phyloP scores from a whole-genome alignment of 768 basidiomycete genomes.

The Termitomyces sp. region DNA sequence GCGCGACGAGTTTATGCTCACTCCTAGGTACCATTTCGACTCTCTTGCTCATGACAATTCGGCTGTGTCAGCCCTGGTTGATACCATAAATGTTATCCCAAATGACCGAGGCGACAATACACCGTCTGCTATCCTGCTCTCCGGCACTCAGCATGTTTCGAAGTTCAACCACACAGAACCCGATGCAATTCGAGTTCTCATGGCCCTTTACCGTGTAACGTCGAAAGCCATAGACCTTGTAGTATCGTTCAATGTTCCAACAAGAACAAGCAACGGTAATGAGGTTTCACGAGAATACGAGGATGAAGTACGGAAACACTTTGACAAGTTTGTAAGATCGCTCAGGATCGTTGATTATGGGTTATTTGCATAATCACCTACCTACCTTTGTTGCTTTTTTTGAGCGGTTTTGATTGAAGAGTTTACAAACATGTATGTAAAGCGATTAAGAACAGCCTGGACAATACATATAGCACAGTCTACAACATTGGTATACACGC shows the following conservation, averaged over 20 bases:
- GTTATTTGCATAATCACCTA: slow-evolving; percentile 67
- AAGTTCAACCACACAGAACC: slow-evolving; percentile 65
- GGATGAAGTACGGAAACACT: slow-evolving; percentile 37
- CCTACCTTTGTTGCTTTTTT: no score
- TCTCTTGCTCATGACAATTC: slow-evolving; percentile 89
- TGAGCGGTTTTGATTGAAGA: not conserved
- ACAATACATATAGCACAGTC: not conserved
- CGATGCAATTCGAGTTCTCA: slow-evolving; percentile 70
- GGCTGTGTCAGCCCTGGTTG: slow-evolving; percentile 47
- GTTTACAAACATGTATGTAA: no score
- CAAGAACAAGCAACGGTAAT: slow-evolving; percentile 37
- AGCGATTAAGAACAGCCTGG: not conserved
- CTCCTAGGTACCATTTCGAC: slow-evolving; percentile 79
- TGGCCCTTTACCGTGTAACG: slow-evolving; percentile 78
- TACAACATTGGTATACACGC: slow-evolving; percentile 6
- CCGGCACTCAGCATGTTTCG: slow-evolving; percentile 62
- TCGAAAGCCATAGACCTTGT: slow-evolving; percentile 75
- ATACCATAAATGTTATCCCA: slow-evolving; percentile 29
- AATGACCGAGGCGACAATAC: slow-evolving; percentile 43
- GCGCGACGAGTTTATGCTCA: slow-evolving; percentile 3
- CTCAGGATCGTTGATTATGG: slow-evolving; percentile 62
- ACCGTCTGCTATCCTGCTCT: slow-evolving; percentile 55
- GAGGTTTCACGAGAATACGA: slow-evolving; percentile 33
- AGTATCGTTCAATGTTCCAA: slow-evolving; percentile 78
- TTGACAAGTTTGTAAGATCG: slow-evolving; percentile 48